phyloP scores from a whole-genome alignment of 2,329 filamentous ascomycete genomes.

The Claviceps humidiphila region DNA sequence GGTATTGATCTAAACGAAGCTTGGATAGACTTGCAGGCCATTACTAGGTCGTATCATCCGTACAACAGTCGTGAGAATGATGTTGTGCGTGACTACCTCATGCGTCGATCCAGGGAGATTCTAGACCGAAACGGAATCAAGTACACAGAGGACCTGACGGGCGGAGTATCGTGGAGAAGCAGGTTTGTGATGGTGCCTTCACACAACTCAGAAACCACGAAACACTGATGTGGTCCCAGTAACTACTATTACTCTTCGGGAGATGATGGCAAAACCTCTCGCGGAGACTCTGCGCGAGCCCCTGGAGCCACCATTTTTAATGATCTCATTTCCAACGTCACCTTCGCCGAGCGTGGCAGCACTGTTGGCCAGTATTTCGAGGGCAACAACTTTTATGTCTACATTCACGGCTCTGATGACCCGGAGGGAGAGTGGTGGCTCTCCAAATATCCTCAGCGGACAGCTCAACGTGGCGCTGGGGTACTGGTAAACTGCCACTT shows the following conservation, averaged over 20 bases:
- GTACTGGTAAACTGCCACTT: slow-evolving; percentile 93
- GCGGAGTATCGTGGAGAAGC: slow-evolving; percentile 16
- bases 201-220: not conserved
- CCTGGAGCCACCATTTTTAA: slow-evolving; percentile 55
- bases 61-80: slow-evolving; percentile 83
- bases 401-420: slow-evolving; percentile 72
- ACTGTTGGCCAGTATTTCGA: slow-evolving; percentile 65
- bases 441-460: slow-evolving; percentile 23
- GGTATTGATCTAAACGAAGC: slow-evolving; percentile 76
- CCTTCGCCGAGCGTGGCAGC: slow-evolving; percentile 28
- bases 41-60: slow-evolving; percentile 69
- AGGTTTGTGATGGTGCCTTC: not conserved
- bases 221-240: not conserved
- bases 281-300: slow-evolving; percentile 3
- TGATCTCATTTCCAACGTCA: slow-evolving; percentile 67
- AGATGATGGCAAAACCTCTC: not conserved
- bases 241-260: slow-evolving; percentile 2
- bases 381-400: slow-evolving; percentile 82
- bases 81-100: slow-evolving; percentile 60
- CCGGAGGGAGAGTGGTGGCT: slow-evolving; percentile 64
- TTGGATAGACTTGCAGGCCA: slow-evolving; percentile 66
- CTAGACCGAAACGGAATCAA: slow-evolving; percentile 44
- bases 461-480: slow-evolving; percentile 50
- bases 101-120: slow-evolving; percentile 58
- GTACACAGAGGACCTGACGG: slow-evolving; percentile 28